Percentiles rank a stretch among this genome's conserved stretches.
Evolutionary conservation across 2,329 filamentous ascomycete species (phyloP).

Genomic region (Ilyonectria sp.): DNA sequence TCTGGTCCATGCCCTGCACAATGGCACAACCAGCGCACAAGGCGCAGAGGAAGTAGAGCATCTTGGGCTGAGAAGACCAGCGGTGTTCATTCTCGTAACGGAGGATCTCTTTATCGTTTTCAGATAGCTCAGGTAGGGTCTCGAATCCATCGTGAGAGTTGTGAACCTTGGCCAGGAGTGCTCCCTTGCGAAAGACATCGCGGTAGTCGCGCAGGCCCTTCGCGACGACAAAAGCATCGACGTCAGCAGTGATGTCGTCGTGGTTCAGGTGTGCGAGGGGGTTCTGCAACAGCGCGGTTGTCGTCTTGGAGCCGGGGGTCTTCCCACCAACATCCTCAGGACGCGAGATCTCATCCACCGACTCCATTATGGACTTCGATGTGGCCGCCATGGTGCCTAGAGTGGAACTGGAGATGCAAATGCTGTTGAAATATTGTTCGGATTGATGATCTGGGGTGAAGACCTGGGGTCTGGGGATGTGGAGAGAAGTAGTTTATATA

Average conservation of each 20-base stretch:
- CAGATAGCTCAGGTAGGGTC: conserved; percentile 46
- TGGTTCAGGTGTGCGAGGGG: conserved; percentile 39
- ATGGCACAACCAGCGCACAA: conserved; percentile 67
- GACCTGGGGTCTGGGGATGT: background rate
- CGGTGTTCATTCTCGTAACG: conserved; percentile 68
- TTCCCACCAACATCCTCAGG: background rate
- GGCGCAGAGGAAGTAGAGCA: conserved; percentile 61
- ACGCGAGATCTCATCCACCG: background rate
- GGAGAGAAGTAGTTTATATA: conserved; percentile 2
- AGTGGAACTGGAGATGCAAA: background rate
- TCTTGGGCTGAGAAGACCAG: conserved; percentile 64
- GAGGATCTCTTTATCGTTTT: conserved; percentile 54
- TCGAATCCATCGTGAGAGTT: conserved; percentile 47
- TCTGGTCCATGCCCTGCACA: conserved; percentile 76
- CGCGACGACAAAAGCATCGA: conserved; percentile 30
- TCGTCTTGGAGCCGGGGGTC: background rate
- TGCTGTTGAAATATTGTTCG: background rate
- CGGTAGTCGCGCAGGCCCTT: conserved; percentile 63
- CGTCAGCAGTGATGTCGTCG: conserved; percentile 39
- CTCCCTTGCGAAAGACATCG: conserved; percentile 55
- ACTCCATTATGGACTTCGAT: conserved; percentile 13
- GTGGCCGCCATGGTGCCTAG: conserved; percentile 10
- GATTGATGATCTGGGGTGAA: background rate
- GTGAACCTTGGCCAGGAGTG: conserved; percentile 52
- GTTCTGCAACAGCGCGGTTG: conserved; percentile 38